phyloP scores from a whole-genome alignment of 2,329 filamentous ascomycete species.

The Aspergillus glaucus region DNA sequence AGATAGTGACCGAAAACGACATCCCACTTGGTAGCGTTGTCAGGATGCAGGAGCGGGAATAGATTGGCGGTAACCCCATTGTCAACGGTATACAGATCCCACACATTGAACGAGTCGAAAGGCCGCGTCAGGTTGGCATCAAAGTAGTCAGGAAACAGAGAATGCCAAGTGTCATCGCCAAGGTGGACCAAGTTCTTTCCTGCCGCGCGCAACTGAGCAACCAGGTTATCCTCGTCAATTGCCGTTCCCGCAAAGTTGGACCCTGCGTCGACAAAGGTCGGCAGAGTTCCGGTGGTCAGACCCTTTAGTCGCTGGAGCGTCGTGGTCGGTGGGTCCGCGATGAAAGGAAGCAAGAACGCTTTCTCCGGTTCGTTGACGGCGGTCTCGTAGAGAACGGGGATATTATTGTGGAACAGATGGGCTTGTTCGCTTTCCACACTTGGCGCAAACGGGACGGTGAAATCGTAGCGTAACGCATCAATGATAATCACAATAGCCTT shows the following conservation, averaged over 20 bases:
- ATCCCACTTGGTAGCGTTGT: conserved; percentile 71
- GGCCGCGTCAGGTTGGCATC: conserved; percentile 76
- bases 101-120: conserved; percentile 97
- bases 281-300: conserved; percentile 86
- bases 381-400: conserved; percentile 81
- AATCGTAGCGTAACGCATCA: conserved; percentile 93
- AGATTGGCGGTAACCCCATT: conserved; percentile 91
- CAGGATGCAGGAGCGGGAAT: conserved; percentile 62
- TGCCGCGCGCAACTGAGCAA: conserved; percentile 57
- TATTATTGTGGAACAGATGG: conserved; percentile 75
- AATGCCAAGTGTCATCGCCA: conserved; percentile 96
- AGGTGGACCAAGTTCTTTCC: conserved; percentile 81
- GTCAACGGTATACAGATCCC: conserved; percentile 94
- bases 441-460: conserved; percentile 70
- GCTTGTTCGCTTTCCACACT: conserved; percentile 40
- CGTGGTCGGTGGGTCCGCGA: conserved; percentile 91
- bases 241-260: conserved; percentile 93
- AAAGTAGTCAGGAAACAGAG: conserved; percentile 90
- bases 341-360: conserved; percentile 88
- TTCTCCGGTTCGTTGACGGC: conserved; percentile 67
- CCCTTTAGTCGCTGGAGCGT: conserved; percentile 91
- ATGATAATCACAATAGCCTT: conserved; percentile 86
- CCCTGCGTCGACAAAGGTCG: conserved; percentile 88
- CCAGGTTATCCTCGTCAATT: conserved; percentile 84
- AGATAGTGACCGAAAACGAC: conserved; percentile 91